Evolutionary conservation across 305 asterid genomes (phyloP), one percentile per base, ranked within the genome.

Genomic region (Monarda citriodora): DNA sequence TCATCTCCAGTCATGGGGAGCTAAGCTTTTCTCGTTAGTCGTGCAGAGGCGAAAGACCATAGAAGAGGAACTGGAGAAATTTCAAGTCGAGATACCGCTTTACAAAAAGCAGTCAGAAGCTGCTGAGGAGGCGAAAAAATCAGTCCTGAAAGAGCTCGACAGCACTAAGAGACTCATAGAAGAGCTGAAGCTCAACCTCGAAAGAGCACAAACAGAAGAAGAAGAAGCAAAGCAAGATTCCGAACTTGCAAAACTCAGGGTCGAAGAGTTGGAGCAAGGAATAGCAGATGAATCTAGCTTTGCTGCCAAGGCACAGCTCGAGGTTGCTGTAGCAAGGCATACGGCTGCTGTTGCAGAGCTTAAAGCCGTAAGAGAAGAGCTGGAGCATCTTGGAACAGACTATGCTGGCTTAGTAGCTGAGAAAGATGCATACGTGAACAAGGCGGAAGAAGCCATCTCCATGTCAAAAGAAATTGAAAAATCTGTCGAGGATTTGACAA

Each of bases 241-340:
- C 2, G 99, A 95, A 62, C 97, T 91, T 17, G 97, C 96, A 47
- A 89, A 76, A 68, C 96, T 91, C 44, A 77, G 97, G 62, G 85
- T 83, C 20, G 97, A 89, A 73, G 97, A 95, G 81, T 71, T 95
- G 77, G 96, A 91, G 73, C 87, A 87, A 68, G 99, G 97, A 58
- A 83, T 95, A 31, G 93, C 96, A 3, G 91, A 85, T 34, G 98
- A 87, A 65, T 74, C 87, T 36, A 85, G 98, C 68, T 73, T 87
- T 61, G 98, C 98, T 1, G 90, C 97, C 72, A 91, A 77, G 85
- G 97, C 96, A 12, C 98, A 95, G 83, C 89, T 95, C 29, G 98
- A 95, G 86, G 97, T 95, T 3, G 95, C 97, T 16, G 79, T 68
- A 65, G 96, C 96, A 5, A 74, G 98, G 60, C 95, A 91, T 46